Percentiles rank a stretch among this genome's conserved stretches.
These are phyloP conservation scores for Trichosporon sp. DNA, from an alignment of 1,284 basidiomycete species.

Conservation along the genomic window DNA sequence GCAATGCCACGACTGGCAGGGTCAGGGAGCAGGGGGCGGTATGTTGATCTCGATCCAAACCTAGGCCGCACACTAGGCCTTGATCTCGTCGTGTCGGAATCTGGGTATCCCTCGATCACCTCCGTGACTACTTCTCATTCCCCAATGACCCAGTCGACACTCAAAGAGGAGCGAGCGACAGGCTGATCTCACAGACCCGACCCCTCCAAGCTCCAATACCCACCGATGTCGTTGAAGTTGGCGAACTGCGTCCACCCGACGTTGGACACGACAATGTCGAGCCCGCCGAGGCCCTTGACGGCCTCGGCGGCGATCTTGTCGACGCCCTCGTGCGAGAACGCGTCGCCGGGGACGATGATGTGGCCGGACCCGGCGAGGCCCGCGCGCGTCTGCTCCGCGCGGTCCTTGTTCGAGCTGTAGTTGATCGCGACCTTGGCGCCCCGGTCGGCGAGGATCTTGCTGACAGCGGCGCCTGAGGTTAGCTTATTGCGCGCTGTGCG, in stretches of 20 bases:
- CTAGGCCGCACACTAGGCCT: too few species aligned
- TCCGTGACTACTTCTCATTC: too few species aligned
- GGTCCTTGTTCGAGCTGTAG: constrained; percentile 21
- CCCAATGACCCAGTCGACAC: neutral
- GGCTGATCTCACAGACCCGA: neutral
- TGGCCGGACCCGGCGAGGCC: constrained; percentile 20
- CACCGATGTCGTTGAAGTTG: constrained; percentile 23
- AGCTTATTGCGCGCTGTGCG: neutral
- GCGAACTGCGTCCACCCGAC: constrained; percentile 28
- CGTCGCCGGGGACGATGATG: constrained; percentile 23
- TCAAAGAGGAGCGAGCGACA: too few species aligned
- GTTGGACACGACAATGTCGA: constrained; percentile 27
- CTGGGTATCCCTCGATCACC: too few species aligned
- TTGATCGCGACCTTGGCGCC: constrained; percentile 27
- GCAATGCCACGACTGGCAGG: neutral
- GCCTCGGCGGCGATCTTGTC: constrained; percentile 15
- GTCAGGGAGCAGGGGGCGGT: too few species aligned
- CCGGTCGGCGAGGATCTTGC: constrained; percentile 17
- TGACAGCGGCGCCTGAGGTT: constrained; percentile 21
- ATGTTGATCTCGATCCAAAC: too few species aligned
- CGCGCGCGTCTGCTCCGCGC: constrained; percentile 22
- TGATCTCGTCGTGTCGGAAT: too few species aligned
- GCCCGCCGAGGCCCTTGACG: constrained; percentile 19
- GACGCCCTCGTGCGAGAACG: constrained; percentile 24
- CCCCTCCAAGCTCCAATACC: constrained; percentile 3